These are phyloP conservation scores for Zalaria sp. DNA, from an alignment of 2,329 filamentous ascomycete species.

Conservation along the genomic window DNA sequence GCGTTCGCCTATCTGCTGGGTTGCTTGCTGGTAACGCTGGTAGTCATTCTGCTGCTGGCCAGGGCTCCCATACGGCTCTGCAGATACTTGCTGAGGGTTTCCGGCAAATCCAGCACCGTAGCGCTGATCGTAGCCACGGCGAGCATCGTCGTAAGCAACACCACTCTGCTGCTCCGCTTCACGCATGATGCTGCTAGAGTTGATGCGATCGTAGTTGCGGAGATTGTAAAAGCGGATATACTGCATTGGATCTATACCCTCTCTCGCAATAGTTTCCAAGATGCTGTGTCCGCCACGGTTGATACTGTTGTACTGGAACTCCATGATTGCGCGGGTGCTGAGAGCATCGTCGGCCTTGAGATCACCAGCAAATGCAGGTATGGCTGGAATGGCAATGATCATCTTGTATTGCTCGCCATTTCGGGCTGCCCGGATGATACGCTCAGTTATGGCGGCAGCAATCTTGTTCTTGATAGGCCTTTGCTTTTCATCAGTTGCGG, in stretches of 20 bases:
- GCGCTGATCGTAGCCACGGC: constrained; percentile 47
- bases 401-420: constrained; percentile 56
- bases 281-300: constrained; percentile 65
- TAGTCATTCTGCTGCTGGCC: constrained; percentile 26
- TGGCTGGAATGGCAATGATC: constrained; percentile 63
- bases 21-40: constrained; percentile 58
- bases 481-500: constrained; percentile 56
- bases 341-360: constrained; percentile 57
- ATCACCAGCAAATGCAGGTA: constrained; percentile 73
- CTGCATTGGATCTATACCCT: constrained; percentile 53
- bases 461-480: constrained; percentile 64
- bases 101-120: constrained; percentile 24
- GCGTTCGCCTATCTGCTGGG: constrained; percentile 37
- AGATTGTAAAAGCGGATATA: constrained; percentile 82
- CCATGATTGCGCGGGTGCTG: constrained; percentile 74
- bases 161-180: constrained; percentile 48
- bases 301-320: constrained; percentile 73
- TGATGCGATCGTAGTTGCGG: constrained; percentile 72
- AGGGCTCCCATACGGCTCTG: constrained; percentile 15
- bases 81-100: constrained; percentile 20
- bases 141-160: constrained; percentile 52
- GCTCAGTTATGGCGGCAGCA: constrained; percentile 63
- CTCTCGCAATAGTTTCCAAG: constrained; percentile 52
- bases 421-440: constrained; percentile 56
- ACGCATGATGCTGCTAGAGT: constrained; percentile 48